Conservation (phyloP, 495 filamentous ascomycete species). For the Parathielavia hyrcaniae region DNA sequence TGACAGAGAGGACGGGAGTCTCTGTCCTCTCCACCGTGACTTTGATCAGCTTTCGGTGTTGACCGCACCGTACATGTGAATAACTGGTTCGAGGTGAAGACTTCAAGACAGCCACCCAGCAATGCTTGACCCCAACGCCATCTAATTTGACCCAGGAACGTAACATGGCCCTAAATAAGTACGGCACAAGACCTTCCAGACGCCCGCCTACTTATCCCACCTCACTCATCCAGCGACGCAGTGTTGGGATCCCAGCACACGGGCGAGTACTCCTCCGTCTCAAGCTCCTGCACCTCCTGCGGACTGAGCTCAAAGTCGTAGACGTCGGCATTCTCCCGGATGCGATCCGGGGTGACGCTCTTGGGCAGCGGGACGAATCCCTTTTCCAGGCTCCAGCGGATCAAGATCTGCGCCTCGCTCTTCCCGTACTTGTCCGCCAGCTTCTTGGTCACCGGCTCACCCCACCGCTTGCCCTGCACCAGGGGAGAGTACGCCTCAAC, state of each 20-base stretch:
- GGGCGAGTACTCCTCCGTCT: slow-evolving; percentile 54
- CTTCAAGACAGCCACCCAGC: too few species aligned
- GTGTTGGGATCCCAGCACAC: slow-evolving; percentile 65
- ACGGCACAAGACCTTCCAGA: too few species aligned
- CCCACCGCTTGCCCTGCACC: slow-evolving; percentile 58
- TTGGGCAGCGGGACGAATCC: slow-evolving; percentile 70
- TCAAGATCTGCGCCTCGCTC: slow-evolving; percentile 68
- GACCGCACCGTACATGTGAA: too few species aligned
- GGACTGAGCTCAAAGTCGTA: slow-evolving; percentile 73
- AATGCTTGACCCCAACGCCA: too few species aligned
- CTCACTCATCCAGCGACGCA: slow-evolving; percentile 12
- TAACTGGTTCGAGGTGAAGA: too few species aligned
- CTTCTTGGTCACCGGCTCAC: slow-evolving; percentile 55
- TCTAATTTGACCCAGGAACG: too few species aligned
- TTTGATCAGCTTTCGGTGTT: too few species aligned
- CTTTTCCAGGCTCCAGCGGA: slow-evolving; percentile 86
- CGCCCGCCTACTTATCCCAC: background rate
- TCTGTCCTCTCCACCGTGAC: too few species aligned
- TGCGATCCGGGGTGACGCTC: slow-evolving; percentile 60
- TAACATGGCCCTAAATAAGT: too few species aligned
- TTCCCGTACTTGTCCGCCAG: slow-evolving; percentile 65
- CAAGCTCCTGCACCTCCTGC: slow-evolving; percentile 52
- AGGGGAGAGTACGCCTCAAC: slow-evolving; percentile 79
- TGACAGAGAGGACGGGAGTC: too few species aligned
- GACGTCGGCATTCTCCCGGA: slow-evolving; percentile 67